Conservation (phyloP, 73 alveolate species). For the Diophrys appendiculata region DNA sequence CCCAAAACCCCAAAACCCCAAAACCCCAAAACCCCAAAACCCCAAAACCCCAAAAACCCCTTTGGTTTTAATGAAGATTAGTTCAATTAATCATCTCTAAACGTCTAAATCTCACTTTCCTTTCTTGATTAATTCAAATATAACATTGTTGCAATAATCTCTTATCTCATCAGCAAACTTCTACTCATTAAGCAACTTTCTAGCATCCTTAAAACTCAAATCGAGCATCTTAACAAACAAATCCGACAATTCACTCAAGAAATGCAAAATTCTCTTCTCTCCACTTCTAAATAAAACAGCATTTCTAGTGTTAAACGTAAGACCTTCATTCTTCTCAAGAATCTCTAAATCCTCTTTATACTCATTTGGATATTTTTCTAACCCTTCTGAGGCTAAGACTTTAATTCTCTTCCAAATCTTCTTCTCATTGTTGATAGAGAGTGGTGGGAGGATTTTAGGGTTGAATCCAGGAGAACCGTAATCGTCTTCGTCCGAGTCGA, state of each 20-base stretch:
- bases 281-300: constrained; percentile 53
- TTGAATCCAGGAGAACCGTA: constrained; percentile 37
- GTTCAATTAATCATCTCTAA: too few relatives aligned
- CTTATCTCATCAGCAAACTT: constrained; percentile 61
- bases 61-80: too few relatives aligned
- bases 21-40: too few relatives aligned
- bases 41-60: too few relatives aligned
- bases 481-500: constrained; percentile 37
- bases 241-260: background rate
- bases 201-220: constrained; percentile 24
- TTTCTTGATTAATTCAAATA: constrained; percentile 26
- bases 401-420: constrained; percentile 43
- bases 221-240: constrained; percentile 14
- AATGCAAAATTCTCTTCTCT: constrained; percentile 47
- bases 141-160: constrained; percentile 63
- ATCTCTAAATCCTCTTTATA: constrained; percentile 52
- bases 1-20: too few relatives aligned
- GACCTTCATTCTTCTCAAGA: constrained; percentile 43
- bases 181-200: constrained; percentile 26
- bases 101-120: too few relatives aligned
- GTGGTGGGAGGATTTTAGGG: constrained; percentile 53
- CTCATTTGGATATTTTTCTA: constrained; percentile 46
- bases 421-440: constrained; percentile 63
- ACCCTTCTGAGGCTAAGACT: constrained; percentile 27
- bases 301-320: constrained; percentile 55